Percentiles rank a stretch among this genome's conserved stretches.
These are phyloP conservation scores for Diaporthe citriasiana DNA, from an alignment of 2,329 filamentous ascomycete genomes.

Conservation along the genomic window DNA sequence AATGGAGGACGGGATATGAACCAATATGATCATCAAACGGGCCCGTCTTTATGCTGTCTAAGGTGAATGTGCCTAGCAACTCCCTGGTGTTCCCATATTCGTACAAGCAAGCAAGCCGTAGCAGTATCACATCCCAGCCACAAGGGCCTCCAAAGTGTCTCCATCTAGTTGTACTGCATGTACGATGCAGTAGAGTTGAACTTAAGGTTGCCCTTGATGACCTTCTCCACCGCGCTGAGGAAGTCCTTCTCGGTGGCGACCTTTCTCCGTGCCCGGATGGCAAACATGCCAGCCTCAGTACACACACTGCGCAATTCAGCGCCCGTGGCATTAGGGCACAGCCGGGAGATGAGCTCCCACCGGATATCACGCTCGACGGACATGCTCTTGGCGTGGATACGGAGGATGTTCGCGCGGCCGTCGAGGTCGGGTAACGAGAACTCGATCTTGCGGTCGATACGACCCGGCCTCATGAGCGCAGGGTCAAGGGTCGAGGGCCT, in stretches of 20 bases:
- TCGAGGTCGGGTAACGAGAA: slow-evolving; percentile 98
- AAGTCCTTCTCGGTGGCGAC: slow-evolving; percentile 99
- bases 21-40: slow-evolving; percentile 18
- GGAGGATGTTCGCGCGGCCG: slow-evolving; percentile 95
- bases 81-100: slow-evolving; percentile 43
- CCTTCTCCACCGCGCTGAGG: slow-evolving; percentile 97
- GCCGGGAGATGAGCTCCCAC: slow-evolving; percentile 97
- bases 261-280: slow-evolving; percentile 94
- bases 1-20: slow-evolving; percentile 30
- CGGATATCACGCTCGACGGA: slow-evolving; percentile 98
- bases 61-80: slow-evolving; percentile 40
- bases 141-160: slow-evolving; percentile 12
- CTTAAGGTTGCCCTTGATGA: slow-evolving; percentile 99
- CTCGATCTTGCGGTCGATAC: slow-evolving; percentile 99
- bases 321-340: slow-evolving; percentile 97
- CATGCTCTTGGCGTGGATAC: slow-evolving; percentile 99
- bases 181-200: slow-evolving; percentile 99
- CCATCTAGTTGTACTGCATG: slow-evolving; percentile 94
- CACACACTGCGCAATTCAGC: slow-evolving; percentile 96
- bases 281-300: slow-evolving; percentile 98
- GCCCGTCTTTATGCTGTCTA: slow-evolving; percentile 41
- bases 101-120: slow-evolving; percentile 45
- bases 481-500: slow-evolving; percentile 94
- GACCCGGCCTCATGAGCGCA: slow-evolving; percentile 95
- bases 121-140: slow-evolving; percentile 11